These are phyloP conservation scores for Pyrus bretschneideri DNA, from an alignment of 306 rosid genomes.

Conservation along the genomic window DNA sequence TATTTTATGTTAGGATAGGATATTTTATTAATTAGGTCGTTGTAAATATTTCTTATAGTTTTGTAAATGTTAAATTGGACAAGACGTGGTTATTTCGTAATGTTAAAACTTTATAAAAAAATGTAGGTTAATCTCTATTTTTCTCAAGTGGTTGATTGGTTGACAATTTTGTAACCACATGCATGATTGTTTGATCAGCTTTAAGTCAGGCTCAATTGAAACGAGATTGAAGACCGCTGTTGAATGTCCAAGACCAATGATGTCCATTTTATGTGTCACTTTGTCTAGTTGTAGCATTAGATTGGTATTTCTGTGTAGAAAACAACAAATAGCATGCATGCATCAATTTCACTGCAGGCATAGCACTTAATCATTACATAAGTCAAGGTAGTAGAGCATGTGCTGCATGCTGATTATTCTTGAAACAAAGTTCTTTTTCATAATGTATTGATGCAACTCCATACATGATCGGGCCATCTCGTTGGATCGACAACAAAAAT, in stretches of 20 bases:
- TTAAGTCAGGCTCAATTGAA: constrained; percentile 24
- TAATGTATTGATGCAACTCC: neutral
- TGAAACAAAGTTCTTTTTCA: constrained; percentile 15
- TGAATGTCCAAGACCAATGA: constrained; percentile 20
- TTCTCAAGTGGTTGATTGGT: neutral
- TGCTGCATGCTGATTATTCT: constrained; percentile 13
- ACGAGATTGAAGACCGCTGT: neutral
- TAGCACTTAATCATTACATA: constrained; percentile 35
- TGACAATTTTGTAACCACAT: neutral
- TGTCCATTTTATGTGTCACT: constrained; percentile 28
- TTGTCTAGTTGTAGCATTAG: constrained; percentile 1
- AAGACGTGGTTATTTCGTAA: too few relatives aligned
- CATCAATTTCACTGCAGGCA: constrained; percentile 15
- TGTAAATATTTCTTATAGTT: too few relatives aligned
- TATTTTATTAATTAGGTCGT: neutral
- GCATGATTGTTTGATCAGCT: constrained; percentile 16
- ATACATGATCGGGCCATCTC: constrained; percentile 18
- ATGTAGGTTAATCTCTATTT: too few relatives aligned
- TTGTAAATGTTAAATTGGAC: neutral
- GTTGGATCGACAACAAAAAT: neutral
- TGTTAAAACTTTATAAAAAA: too few relatives aligned
- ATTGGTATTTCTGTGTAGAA: constrained; percentile 19
- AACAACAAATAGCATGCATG: constrained; percentile 18
- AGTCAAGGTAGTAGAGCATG: constrained; percentile 30
- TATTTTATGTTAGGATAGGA: too few relatives aligned